Conservation (phyloP, 768 basidiomycete genomes). For the Suillus sp. region DNA sequence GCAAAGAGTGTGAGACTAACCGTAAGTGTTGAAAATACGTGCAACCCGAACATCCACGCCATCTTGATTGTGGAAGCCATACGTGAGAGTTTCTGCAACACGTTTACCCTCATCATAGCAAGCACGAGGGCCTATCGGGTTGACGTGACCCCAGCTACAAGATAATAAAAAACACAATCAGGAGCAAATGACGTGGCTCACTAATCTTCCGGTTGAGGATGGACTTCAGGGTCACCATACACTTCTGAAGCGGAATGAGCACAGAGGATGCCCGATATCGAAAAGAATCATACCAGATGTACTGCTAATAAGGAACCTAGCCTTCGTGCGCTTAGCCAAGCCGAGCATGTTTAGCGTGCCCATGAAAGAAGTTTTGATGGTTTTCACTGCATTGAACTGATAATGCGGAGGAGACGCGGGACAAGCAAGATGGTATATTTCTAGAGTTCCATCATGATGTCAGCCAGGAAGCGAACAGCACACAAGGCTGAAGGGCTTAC, state of each 20-base stretch:
- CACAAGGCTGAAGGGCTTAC: slow-evolving; percentile 48
- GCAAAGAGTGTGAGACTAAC: slow-evolving; percentile 31
- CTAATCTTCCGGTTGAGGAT: slow-evolving; percentile 97
- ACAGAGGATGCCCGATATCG: background rate
- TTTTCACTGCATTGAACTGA: slow-evolving; percentile 97
- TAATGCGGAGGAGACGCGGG: slow-evolving; percentile 98
- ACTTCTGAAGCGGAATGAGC: slow-evolving; percentile 62
- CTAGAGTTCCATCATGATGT: slow-evolving; percentile 38
- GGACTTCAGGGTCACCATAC: slow-evolving; percentile 97
- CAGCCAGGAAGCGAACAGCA: slow-evolving; percentile 4
- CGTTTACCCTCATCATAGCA: slow-evolving; percentile 99
- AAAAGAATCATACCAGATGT: slow-evolving; percentile 74
- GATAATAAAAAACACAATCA: slow-evolving; percentile 21
- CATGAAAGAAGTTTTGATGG: slow-evolving; percentile 97
- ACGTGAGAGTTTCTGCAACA: slow-evolving; percentile 96
- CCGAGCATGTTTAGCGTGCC: slow-evolving; percentile 99
- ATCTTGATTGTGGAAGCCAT: slow-evolving; percentile 94
- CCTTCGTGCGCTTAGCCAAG: slow-evolving; percentile 95
- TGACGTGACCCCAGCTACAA: slow-evolving; percentile 93
- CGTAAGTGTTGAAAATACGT: slow-evolving; percentile 98
- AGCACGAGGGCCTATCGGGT: slow-evolving; percentile 97
- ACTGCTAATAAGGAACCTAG: slow-evolving; percentile 92
- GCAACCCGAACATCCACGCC: slow-evolving; percentile 95
- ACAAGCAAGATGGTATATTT: slow-evolving; percentile 98
- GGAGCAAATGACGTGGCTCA: slow-evolving; percentile 42